Evolutionary conservation across 2,329 filamentous ascomycete genomes (phyloP).

Genomic region (Colletotrichum euphorbiae): DNA sequence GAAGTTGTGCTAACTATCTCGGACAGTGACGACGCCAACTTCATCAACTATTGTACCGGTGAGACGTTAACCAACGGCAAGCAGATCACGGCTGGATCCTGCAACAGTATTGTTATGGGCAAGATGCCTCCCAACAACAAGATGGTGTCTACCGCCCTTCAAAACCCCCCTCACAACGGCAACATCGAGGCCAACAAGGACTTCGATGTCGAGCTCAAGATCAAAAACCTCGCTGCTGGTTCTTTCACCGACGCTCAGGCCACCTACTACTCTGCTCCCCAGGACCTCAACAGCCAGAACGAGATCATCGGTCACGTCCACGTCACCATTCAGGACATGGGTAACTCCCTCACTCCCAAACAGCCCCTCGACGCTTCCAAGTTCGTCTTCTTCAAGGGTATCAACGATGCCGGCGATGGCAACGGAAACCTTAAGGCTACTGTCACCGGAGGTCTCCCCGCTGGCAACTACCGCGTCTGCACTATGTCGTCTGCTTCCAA

Average conservation of each 20-base stretch:
- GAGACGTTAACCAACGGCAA: constrained; percentile 69
- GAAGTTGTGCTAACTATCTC: background rate
- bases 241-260: constrained; percentile 69
- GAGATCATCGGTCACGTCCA: constrained; percentile 70
- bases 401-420: constrained; percentile 71
- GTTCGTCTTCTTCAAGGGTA: constrained; percentile 75
- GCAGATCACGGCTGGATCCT: constrained; percentile 69
- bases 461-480: constrained; percentile 74
- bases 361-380: constrained; percentile 63
- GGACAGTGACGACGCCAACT: constrained; percentile 67
- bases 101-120: constrained; percentile 73
- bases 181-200: constrained; percentile 58
- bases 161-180: constrained; percentile 64
- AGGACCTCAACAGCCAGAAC: constrained; percentile 61
- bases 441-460: constrained; percentile 69
- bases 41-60: constrained; percentile 72
- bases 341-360: constrained; percentile 61
- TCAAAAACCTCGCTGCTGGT: constrained; percentile 66
- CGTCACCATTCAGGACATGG: constrained; percentile 68
- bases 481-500: constrained; percentile 72
- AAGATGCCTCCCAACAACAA: constrained; percentile 65
- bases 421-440: constrained; percentile 64
- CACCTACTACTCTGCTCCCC: constrained; percentile 72
- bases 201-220: constrained; percentile 66
- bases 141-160: constrained; percentile 69